Conservation (phyloP, 1,139 yeast species). For the Debaryomyces subglobosus region DNA sequence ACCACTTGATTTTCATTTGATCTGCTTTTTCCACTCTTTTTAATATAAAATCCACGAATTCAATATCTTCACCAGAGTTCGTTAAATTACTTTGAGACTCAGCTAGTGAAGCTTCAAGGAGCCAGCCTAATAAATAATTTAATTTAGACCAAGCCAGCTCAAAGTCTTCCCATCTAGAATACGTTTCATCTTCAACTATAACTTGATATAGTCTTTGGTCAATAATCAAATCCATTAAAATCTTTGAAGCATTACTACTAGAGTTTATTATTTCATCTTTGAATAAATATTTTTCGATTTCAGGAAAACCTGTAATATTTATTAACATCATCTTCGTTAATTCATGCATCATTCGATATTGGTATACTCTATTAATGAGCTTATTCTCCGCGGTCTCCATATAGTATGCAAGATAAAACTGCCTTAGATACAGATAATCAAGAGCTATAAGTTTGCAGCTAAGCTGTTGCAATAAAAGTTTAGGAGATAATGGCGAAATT, state of each 20-base stretch:
- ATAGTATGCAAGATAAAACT: constrained; percentile 6
- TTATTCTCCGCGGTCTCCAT: not conserved
- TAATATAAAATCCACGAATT: not conserved
- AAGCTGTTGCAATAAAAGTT: constrained; percentile 2
- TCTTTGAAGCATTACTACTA: not conserved
- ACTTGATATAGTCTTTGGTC: constrained; percentile 19
- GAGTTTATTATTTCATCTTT: not conserved
- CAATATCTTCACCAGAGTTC: not conserved
- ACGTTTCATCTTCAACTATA: constrained; percentile 27
- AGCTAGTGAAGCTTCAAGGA: constrained; percentile 12
- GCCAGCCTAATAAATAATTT: constrained; percentile 26
- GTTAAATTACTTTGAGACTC: not conserved
- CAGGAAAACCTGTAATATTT: not conserved
- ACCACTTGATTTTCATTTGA: not conserved
- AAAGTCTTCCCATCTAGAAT: constrained; percentile 20
- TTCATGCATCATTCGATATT: not conserved
- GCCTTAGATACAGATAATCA: constrained; percentile 9
- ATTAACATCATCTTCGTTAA: not conserved
- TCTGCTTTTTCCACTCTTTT: constrained; percentile 5
- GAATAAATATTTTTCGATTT: not conserved
- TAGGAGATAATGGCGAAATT: not conserved
- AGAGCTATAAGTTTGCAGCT: not conserved
- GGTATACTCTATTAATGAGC: not conserved
- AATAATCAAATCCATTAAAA: constrained; percentile 15
- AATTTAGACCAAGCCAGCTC: constrained; percentile 27